These are phyloP conservation scores for Trametes sanguinea DNA, from an alignment of 768 basidiomycete genomes.

Conservation along the genomic window DNA sequence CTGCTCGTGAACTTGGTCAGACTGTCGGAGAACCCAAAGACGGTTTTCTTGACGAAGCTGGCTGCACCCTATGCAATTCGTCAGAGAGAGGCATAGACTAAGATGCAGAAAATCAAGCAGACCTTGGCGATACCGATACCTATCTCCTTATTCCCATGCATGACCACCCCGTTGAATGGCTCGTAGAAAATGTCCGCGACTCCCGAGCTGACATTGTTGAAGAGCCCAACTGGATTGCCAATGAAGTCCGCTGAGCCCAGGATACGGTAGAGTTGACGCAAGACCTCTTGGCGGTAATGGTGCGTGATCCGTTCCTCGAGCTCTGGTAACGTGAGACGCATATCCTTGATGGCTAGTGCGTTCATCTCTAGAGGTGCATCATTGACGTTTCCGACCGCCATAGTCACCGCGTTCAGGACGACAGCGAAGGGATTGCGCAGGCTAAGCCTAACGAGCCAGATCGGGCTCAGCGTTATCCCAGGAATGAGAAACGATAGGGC, in stretches of 20 bases:
- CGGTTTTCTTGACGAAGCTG: constrained; percentile 98
- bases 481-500: no score
- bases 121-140: constrained; percentile 96
- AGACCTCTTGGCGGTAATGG: constrained; percentile 91
- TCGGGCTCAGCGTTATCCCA: not conserved
- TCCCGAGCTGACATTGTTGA: constrained; percentile 97
- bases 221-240: constrained; percentile 94
- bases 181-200: constrained; percentile 99
- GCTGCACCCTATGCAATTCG: constrained; percentile 77
- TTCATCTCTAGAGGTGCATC: constrained; percentile 94
- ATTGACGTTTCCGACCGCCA: constrained; percentile 97
- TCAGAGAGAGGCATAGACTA: not conserved
- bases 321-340: constrained; percentile 83
- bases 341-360: constrained; percentile 91
- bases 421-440: constrained; percentile 91
- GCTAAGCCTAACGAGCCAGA: constrained; percentile 50
- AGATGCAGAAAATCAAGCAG: not conserved
- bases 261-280: constrained; percentile 93
- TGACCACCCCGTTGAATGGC: constrained; percentile 94
- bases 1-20: constrained; percentile 98
- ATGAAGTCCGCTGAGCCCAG: constrained; percentile 98
- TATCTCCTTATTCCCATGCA: constrained; percentile 93
- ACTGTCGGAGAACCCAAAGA: constrained; percentile 94
- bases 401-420: constrained; percentile 90
- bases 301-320: constrained; percentile 82